phyloP scores from a whole-genome alignment of 768 basidiomycete genomes.

The Amanita rubescens region DNA sequence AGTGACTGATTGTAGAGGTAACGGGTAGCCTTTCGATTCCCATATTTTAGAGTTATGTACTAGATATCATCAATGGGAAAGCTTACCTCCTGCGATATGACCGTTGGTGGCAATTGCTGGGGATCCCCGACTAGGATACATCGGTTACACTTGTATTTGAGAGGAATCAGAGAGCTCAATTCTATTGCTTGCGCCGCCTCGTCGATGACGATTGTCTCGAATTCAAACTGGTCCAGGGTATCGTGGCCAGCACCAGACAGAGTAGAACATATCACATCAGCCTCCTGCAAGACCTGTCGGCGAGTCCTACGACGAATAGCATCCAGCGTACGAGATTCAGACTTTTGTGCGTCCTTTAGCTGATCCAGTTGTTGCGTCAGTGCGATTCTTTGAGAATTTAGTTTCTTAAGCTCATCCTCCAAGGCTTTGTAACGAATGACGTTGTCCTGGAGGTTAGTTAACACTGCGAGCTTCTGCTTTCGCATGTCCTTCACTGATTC shows the following conservation, averaged over 20 bases:
- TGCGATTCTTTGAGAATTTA: conserved; percentile 57
- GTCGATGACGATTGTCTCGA: conserved; percentile 95
- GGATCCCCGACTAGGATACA: conserved; percentile 97
- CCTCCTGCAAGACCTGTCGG: conserved; percentile 71
- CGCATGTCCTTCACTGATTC: conserved; percentile 57
- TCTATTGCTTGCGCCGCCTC: conserved; percentile 98
- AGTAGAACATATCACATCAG: conserved; percentile 92
- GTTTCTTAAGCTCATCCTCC: conserved; percentile 58
- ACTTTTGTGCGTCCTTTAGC: conserved; percentile 77
- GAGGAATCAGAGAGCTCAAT: conserved; percentile 87
- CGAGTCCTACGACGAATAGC: conserved; percentile 69
- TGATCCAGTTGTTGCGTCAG: conserved; percentile 68
- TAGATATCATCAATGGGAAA: conserved; percentile 1
- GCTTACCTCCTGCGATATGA: conserved; percentile 39
- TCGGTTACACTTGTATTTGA: conserved; percentile 76
- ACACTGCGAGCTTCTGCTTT: conserved; percentile 51
- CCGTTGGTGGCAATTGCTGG: conserved; percentile 92
- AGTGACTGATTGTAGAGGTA: conserved; percentile 85
- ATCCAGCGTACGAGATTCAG: conserved; percentile 75
- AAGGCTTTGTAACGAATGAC: conserved; percentile 43
- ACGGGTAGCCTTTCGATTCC: conserved; percentile 46
- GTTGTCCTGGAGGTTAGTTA: conserved; percentile 51
- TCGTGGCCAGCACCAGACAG: conserved; percentile 93
- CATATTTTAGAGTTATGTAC: conserved; percentile 2
- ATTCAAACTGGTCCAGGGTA: conserved; percentile 71